Percentiles rank a stretch among this genome's conserved stretches.
Conservation (phyloP, 2,329 filamentous ascomycete species). For the Aspergillus amoenus region DNA sequence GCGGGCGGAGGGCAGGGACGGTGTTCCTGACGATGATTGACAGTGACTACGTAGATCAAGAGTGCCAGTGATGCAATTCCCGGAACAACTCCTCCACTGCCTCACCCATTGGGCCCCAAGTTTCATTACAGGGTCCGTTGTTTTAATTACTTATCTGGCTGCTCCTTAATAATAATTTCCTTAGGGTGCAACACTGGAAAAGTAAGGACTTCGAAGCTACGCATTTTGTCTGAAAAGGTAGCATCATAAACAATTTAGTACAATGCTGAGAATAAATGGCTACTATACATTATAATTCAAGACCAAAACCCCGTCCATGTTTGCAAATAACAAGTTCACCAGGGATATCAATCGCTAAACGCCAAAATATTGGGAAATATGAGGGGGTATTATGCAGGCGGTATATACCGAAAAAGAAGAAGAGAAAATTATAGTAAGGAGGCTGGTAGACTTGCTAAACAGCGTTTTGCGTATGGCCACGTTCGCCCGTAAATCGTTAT, state of each 20-base stretch:
- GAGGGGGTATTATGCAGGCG: conserved; percentile 15
- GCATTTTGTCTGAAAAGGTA: neutral
- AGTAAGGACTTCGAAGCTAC: neutral
- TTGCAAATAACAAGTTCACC: conserved; percentile 10
- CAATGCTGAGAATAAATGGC: conserved; percentile 19
- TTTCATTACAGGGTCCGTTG: neutral
- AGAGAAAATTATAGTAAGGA: neutral
- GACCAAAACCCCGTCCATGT: conserved; percentile 4
- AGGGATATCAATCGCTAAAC: conserved; percentile 13
- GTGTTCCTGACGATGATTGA: conserved; percentile 9
- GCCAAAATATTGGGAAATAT: conserved; percentile 1
- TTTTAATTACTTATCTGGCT: neutral
- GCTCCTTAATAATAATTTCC: neutral
- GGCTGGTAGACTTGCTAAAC: neutral
- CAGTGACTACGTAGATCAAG: conserved; percentile 7
- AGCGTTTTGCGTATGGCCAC: neutral
- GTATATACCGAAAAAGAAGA: conserved; percentile 6
- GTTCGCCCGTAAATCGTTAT: conserved; percentile 16
- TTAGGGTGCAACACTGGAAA: neutral
- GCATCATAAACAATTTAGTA: neutral
- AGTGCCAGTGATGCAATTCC: conserved; percentile 15
- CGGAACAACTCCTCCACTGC: neutral
- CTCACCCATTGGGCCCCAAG: neutral
- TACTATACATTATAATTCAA: conserved; percentile 17
- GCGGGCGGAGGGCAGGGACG: neutral